Conservation (phyloP, 805 yeast genomes). For the Lachancea lanzarotensis region DNA sequence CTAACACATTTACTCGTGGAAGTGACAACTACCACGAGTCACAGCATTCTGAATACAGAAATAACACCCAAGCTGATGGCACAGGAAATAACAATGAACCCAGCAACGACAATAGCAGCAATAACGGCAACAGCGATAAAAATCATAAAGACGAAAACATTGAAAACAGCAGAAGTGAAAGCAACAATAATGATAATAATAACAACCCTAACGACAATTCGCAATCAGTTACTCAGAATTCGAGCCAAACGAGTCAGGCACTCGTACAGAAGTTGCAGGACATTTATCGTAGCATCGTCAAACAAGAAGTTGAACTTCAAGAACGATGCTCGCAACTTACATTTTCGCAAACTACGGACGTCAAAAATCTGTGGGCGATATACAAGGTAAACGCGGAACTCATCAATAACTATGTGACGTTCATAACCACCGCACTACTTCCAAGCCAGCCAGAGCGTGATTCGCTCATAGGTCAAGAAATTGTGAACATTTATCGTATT, state of each 20-base stretch:
- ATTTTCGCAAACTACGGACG: constrained; percentile 47
- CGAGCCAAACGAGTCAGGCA: constrained; percentile 36
- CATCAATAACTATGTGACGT: constrained; percentile 66
- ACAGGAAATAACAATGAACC: constrained; percentile 2
- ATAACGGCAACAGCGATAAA: constrained; percentile 1
- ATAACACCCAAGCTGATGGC: constrained; percentile 3
- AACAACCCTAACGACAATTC: constrained; percentile 15
- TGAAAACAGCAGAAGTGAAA: constrained; percentile 10
- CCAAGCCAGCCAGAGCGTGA: constrained; percentile 54
- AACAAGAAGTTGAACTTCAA: constrained; percentile 61
- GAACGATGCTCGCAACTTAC: constrained; percentile 59
- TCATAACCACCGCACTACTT: constrained; percentile 60
- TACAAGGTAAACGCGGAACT: constrained; percentile 61
- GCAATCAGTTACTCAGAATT: constrained; percentile 14
- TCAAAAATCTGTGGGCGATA: constrained; percentile 65
- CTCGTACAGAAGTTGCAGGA: constrained; percentile 67
- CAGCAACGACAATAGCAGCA: constrained; percentile 4
- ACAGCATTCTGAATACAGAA: constrained; percentile 1
- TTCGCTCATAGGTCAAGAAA: constrained; percentile 51
- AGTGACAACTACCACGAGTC: neutral
- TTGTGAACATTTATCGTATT: constrained; percentile 69
- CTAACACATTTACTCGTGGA: neutral
- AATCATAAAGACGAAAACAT: constrained; percentile 3
- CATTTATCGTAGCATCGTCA: constrained; percentile 63
- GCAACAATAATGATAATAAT: constrained; percentile 13